Conservation (phyloP, 257 asterid species). For the Cynanchum wilfordii region DNA sequence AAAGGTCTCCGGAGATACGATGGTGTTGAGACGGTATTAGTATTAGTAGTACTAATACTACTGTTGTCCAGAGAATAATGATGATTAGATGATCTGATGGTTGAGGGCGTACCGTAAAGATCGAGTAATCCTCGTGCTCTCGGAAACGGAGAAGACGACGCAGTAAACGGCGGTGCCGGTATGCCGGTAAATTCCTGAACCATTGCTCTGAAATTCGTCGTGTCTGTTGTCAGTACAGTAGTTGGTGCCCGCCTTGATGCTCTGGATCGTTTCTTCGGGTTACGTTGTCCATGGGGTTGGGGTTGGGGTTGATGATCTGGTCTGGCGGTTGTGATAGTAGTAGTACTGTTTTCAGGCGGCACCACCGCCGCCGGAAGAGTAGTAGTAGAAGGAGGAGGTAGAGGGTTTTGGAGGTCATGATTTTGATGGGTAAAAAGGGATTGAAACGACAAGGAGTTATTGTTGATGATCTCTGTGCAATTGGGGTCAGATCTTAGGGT, state of each 20-base stretch:
- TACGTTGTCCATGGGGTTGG: constrained; percentile 38
- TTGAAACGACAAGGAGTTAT: constrained; percentile 11
- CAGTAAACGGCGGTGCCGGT: constrained; percentile 65
- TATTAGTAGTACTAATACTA: too few relatives aligned
- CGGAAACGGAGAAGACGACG: constrained; percentile 26
- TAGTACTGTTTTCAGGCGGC: constrained; percentile 1
- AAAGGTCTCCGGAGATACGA: constrained; percentile 53
- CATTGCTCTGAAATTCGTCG: constrained; percentile 86
- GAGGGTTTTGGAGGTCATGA: background rate
- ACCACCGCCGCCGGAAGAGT: background rate
- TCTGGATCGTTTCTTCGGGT: constrained; percentile 69
- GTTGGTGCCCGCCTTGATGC: constrained; percentile 95
- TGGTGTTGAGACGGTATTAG: constrained; percentile 16
- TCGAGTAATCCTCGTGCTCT: constrained; percentile 39
- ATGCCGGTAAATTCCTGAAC: constrained; percentile 91
- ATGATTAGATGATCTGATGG: constrained; percentile 32
- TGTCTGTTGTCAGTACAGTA: constrained; percentile 73
- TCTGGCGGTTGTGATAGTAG: constrained; percentile 6
- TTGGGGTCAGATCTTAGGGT: constrained; percentile 36
- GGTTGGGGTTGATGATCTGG: constrained; percentile 23
- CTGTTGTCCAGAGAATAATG: constrained; percentile 15
- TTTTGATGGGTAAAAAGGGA: constrained; percentile 10
- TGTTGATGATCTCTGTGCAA: constrained; percentile 8
- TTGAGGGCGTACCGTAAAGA: constrained; percentile 31
- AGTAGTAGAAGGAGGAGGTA: background rate